These are phyloP conservation scores for Aegilops bicornis DNA, from an alignment of 176 grass and related monocot genomes.

Conservation along the genomic window DNA sequence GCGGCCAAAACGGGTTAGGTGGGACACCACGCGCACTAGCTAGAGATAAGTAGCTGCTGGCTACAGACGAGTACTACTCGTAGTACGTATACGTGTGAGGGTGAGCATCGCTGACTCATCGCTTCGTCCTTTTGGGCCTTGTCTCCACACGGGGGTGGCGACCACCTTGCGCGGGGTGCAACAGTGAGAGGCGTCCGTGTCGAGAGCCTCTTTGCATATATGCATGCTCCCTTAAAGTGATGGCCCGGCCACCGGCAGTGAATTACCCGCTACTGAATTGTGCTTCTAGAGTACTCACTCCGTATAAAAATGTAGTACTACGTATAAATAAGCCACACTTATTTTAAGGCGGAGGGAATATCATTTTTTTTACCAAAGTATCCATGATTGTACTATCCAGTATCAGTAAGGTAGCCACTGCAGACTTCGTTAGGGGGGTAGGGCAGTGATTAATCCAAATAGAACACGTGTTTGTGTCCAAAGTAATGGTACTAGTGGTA, in stretches of 20 bases:
- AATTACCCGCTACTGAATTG: neutral
- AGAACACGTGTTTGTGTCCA: too few species aligned
- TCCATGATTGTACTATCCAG: too few species aligned
- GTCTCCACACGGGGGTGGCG: neutral
- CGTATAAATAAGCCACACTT: too few species aligned
- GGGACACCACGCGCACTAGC: neutral
- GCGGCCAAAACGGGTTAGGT: neutral
- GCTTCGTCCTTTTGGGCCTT: neutral
- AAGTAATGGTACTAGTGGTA: too few species aligned
- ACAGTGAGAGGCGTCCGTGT: neutral
- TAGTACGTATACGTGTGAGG: neutral
- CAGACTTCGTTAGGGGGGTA: neutral
- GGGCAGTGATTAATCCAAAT: neutral
- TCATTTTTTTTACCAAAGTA: too few species aligned
- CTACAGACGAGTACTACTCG: too few species aligned
- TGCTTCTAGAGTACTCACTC: neutral
- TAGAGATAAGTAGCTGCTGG: neutral
- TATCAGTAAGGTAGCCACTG: too few species aligned
- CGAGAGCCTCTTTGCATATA: neutral
- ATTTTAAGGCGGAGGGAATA: too few species aligned
- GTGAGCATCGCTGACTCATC: constrained; percentile 1
- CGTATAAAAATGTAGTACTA: too few species aligned
- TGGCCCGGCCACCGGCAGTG: neutral
- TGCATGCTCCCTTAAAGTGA: neutral
- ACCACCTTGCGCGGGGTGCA: neutral